Conservation (phyloP, 2,329 filamentous ascomycete species). For the Pyrenophora teres region DNA sequence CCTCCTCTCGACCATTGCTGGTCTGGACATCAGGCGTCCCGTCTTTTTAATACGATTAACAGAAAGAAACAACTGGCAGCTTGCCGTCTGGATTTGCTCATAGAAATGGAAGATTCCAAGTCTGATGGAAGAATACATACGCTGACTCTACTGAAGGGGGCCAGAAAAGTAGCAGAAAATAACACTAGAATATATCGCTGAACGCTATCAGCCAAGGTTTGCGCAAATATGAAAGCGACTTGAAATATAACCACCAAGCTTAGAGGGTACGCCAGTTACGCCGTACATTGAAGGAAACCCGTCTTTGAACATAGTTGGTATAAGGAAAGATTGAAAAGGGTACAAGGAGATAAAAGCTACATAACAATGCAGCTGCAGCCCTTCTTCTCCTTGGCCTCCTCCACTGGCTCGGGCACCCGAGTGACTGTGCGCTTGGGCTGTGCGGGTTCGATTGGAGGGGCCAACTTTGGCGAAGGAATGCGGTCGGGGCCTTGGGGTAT, state of each 20-base stretch:
- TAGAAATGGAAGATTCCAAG: constrained; percentile 6
- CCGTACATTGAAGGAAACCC: constrained; percentile 35
- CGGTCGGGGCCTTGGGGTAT: constrained; percentile 43
- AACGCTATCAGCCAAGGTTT: constrained; percentile 40
- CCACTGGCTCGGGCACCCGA: constrained; percentile 59
- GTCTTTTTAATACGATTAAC: constrained; percentile 14
- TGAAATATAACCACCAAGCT: constrained; percentile 14
- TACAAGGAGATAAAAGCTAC: constrained; percentile 53
- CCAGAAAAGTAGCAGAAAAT: constrained; percentile 17
- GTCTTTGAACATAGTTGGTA: constrained; percentile 27
- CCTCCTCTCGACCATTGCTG: constrained; percentile 16
- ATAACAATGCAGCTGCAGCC: constrained; percentile 76
- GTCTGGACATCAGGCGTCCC: constrained; percentile 11
- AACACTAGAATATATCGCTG: constrained; percentile 35
- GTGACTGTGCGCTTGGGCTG: constrained; percentile 49
- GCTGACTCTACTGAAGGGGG: neutral
- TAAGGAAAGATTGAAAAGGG: constrained; percentile 28
- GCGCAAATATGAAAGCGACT: constrained; percentile 17
- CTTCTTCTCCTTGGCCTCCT: constrained; percentile 63
- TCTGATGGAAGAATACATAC: constrained; percentile 6
- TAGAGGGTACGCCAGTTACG: constrained; percentile 25
- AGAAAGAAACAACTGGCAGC: constrained; percentile 13
- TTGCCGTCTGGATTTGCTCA: constrained; percentile 12
- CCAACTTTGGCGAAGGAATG: constrained; percentile 33
- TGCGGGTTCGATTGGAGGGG: constrained; percentile 29